These are phyloP conservation scores for Glycine tomentella DNA, from an alignment of 306 rosid genomes.

Conservation along the genomic window DNA sequence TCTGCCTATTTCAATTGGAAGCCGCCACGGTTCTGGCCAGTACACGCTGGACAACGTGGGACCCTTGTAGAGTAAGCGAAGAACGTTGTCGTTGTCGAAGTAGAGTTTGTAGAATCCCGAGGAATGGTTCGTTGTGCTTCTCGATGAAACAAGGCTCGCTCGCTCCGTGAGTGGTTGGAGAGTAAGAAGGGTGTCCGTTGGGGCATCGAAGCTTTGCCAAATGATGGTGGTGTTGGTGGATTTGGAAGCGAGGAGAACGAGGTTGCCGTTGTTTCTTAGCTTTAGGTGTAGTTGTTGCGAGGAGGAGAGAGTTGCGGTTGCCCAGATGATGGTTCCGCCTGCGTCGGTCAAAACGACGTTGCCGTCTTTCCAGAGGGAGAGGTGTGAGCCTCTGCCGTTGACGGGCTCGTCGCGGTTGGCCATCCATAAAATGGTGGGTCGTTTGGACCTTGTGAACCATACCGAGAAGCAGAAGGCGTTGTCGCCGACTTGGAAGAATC, in stretches of 20 bases:
- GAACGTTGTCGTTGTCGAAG: slow-evolving; percentile 56
- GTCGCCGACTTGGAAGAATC: slow-evolving; percentile 57
- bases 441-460: slow-evolving; percentile 49
- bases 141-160: slow-evolving; percentile 43
- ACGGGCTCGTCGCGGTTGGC: slow-evolving; percentile 65
- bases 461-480: slow-evolving; percentile 69
- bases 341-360: slow-evolving; percentile 61
- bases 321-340: slow-evolving; percentile 50
- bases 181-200: slow-evolving; percentile 63
- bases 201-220: slow-evolving; percentile 68
- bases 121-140: slow-evolving; percentile 46
- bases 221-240: slow-evolving; percentile 4
- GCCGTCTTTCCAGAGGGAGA: slow-evolving; percentile 53
- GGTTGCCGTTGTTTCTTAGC: slow-evolving; percentile 58
- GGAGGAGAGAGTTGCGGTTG: slow-evolving; percentile 35
- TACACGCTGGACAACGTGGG: slow-evolving; percentile 43
- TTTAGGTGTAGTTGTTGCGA: slow-evolving; percentile 14
- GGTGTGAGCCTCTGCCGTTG: slow-evolving; percentile 55
- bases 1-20: slow-evolving; percentile 24
- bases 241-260: slow-evolving; percentile 38
- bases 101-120: slow-evolving; percentile 56
- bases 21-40: slow-evolving; percentile 47
- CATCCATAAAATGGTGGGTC: slow-evolving; percentile 62
- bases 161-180: slow-evolving; percentile 49
- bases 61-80: slow-evolving; percentile 44